Conservation (phyloP, 2,329 filamentous ascomycete genomes). For the Cucurbitaria berberidis region DNA sequence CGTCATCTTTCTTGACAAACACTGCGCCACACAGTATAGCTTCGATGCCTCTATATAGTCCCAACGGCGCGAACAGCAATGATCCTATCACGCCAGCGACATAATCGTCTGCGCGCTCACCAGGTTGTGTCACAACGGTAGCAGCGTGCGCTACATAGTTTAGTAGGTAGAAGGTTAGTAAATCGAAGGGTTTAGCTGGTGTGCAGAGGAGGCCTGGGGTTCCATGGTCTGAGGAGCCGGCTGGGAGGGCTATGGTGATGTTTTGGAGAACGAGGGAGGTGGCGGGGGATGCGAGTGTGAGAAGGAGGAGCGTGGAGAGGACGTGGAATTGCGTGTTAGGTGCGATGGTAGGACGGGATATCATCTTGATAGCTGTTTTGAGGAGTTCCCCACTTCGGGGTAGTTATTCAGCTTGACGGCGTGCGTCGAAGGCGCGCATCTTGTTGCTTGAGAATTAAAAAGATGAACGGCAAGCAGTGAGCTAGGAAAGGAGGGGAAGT, state of each 20-base stretch:
- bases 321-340: background rate
- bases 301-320: background rate
- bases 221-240: constrained; percentile 22
- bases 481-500: no score
- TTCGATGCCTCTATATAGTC: constrained; percentile 32
- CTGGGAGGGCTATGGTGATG: constrained; percentile 23
- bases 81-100: constrained; percentile 18
- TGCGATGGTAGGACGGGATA: background rate
- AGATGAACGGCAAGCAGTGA: background rate
- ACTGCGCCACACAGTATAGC: constrained; percentile 29
- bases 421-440: background rate
- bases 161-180: constrained; percentile 40
- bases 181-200: constrained; percentile 32
- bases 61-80: constrained; percentile 33
- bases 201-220: constrained; percentile 31
- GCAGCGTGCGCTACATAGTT: constrained; percentile 49
- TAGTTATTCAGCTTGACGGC: background rate
- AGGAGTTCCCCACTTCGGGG: background rate
- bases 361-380: background rate
- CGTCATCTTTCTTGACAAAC: constrained; percentile 16
- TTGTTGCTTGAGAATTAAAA: background rate
- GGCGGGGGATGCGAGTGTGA: background rate
- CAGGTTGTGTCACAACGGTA: constrained; percentile 42
- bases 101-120: constrained; percentile 25
- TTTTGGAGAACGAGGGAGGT: constrained; percentile 21